Conservation (phyloP, 164 flowering plant species). For the Protea cynaroides region DNA sequence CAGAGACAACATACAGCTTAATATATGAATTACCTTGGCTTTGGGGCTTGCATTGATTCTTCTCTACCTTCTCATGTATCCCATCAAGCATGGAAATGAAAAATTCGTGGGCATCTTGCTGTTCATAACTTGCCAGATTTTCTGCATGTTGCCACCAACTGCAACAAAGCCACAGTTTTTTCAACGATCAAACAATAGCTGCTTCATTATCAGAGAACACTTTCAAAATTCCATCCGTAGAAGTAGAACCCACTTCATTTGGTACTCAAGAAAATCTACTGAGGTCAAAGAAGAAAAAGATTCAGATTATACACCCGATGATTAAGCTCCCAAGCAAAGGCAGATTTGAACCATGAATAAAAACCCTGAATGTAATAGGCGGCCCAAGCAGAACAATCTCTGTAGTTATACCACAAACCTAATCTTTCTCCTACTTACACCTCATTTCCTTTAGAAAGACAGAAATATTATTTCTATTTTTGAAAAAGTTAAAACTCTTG, state of each 20-base stretch:
- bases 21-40: slow-evolving; percentile 45
- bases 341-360: neutral
- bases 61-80: slow-evolving; percentile 76
- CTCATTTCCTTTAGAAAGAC: too few species aligned
- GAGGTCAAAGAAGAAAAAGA: neutral
- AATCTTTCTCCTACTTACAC: too few species aligned
- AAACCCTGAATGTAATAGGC: neutral
- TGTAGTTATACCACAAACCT: too few species aligned
- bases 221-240: neutral
- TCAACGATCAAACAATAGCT: slow-evolving; percentile 9
- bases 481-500: neutral
- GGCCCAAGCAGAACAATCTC: too few species aligned
- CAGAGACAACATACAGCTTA: neutral
- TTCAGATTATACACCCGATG: neutral
- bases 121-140: slow-evolving; percentile 89
- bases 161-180: slow-evolving; percentile 20
- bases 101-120: slow-evolving; percentile 96
- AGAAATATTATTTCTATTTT: neutral
- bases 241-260: slow-evolving; percentile 7
- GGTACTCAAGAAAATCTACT: neutral
- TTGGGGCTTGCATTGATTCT: slow-evolving; percentile 40
- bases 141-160: slow-evolving; percentile 99
- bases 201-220: slow-evolving; percentile 1
- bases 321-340: neutral
- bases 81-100: slow-evolving; percentile 89